Evolutionary conservation across 306 rosid species (phyloP), one percentile per base, ranked within the genome.

Genomic region (Casuarina glauca): DNA sequence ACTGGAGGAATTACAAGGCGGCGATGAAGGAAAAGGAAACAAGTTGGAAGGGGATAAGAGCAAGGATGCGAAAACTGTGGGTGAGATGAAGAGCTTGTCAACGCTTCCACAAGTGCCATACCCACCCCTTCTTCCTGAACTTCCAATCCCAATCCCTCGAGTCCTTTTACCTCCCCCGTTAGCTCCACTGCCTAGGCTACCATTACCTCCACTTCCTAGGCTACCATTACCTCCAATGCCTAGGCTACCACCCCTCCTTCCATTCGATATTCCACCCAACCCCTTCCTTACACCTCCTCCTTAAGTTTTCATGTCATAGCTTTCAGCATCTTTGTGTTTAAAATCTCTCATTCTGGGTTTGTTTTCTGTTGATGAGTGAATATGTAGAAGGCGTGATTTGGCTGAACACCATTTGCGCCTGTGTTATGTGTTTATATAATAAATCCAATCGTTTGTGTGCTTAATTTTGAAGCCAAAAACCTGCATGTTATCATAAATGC

Each of bases 61-160:
- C 35, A 76, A 70, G 58, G 69, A 81, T 13, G 45, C 63, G 35
- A 54, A 50, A 43, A 70, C 76, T n/a, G 20, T 71, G 35, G 63
- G 54, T 53, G 78, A 72, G 51, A 70, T 68, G 85, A 82, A 77
- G 62, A 67, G 58, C 38, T 35, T 45, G 45, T 57, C 82, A 53
- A 78, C 82, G 38, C n/a, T 77, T 36, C 82, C 78, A 1, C 26
- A 44, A 5, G 51, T 64, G 4, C 77, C 82, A 51, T 9, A 19
- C 3, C 38, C 66, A 26, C 66, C n/a, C 4, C 58, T 6, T 9
- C 9, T 58, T 26, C 66, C 66, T 9, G 4, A 58, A 26, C 9
- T 58, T 26, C 36, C 41, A 9, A 1, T 58, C 9, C 66, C 41
- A 26, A n/a, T 58, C 4, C 35, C 66, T 58, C 15, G 26, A 9